A percentile compares a stretch with the other conserved stretches of the same genome.
These are phyloP conservation scores for Saccharomycopsis sp. DNA, from an alignment of 805 yeast species.

Conservation along the genomic window DNA sequence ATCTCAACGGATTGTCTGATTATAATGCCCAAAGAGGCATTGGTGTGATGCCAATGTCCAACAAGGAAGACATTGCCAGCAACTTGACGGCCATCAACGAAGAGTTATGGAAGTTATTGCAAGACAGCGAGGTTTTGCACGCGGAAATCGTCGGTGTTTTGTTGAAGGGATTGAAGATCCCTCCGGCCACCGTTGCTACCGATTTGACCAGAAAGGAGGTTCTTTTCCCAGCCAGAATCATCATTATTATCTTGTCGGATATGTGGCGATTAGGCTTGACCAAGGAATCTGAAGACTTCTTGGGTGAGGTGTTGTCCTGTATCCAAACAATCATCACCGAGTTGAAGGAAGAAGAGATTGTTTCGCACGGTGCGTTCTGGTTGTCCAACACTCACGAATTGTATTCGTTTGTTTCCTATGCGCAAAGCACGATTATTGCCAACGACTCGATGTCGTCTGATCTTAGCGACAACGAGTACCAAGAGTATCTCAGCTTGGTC, in stretches of 20 bases:
- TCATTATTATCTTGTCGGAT: slow-evolving; percentile 85
- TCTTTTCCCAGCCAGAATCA: slow-evolving; percentile 90
- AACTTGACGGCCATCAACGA: slow-evolving; percentile 60
- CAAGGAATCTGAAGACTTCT: slow-evolving; percentile 80
- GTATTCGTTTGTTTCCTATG: slow-evolving; percentile 89
- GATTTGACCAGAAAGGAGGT: slow-evolving; percentile 84
- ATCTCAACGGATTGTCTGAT: slow-evolving; percentile 11
- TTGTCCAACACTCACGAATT: slow-evolving; percentile 92
- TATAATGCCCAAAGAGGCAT: slow-evolving; percentile 48
- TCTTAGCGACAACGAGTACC: slow-evolving; percentile 84
- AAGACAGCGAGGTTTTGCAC: slow-evolving; percentile 67
- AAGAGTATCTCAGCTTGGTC: slow-evolving; percentile 81
- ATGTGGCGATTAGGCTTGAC: slow-evolving; percentile 98
- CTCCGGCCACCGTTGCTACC: slow-evolving; percentile 78
- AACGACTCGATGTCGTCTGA: slow-evolving; percentile 74
- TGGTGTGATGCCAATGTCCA: slow-evolving; percentile 53
- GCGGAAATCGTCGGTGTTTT: slow-evolving; percentile 83
- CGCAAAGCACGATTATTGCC: slow-evolving; percentile 84
- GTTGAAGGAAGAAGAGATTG: slow-evolving; percentile 80
- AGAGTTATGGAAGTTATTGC: slow-evolving; percentile 63
- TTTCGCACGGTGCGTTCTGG: slow-evolving; percentile 96
- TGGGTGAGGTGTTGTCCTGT: slow-evolving; percentile 81
- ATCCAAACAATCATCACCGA: slow-evolving; percentile 77
- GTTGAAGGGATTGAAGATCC: slow-evolving; percentile 76
- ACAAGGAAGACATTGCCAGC: slow-evolving; percentile 41